Base-by-base conservation (phyloP, 2,329 filamentous ascomycete species). In the Plenodomus lindquistii region DNA sequence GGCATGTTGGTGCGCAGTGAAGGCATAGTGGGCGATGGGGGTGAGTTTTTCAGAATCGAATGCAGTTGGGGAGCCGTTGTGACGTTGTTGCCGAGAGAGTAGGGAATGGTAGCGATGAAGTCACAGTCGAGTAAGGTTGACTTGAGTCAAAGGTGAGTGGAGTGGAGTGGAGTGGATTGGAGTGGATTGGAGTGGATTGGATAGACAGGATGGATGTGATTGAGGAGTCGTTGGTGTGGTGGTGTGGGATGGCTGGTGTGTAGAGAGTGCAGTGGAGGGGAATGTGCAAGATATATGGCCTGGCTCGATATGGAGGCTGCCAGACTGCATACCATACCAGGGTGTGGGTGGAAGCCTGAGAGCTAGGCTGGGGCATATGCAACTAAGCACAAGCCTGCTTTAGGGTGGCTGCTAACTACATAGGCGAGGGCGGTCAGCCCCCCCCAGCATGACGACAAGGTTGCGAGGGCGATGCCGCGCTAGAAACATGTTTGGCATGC, bases 1-100 rank as follows among this genome's bases (percentile, higher is more conserved):
- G 71, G 69, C 65, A 69, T 67, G 52, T 62, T 61, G 59, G 54
- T 56, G 47, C 62, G 62, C 31, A 67, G 36, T 41, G 66, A 68
- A 51, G 65, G 64, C 68, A 71, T 71, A 27, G 51, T 63, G 51
- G 55, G 63, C 45, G 60, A 59, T 21, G 58, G 57, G 24, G 50
- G 48, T 15, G 67, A 49, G 37, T 62, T 65, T 57, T 70, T 70
- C 43, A 71, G 50, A 36, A 69, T 70, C 50, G 68, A 65, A 11
- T 46, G 57, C 11, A 55, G 61, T 46, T 40, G 61, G 59, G 52
- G 51, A 58, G 69, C 63, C 66, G 65, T 66, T 36, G 62, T 69
- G 59, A 62, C 41, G 56, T 54, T 59, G 47, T 36, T 61, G 60
- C 48, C 54, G 58, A 61, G 53, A 41, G 38, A 41, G 50, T 52